Conservation (phyloP, 768 basidiomycete genomes). For the Auriculariales sp. region DNA sequence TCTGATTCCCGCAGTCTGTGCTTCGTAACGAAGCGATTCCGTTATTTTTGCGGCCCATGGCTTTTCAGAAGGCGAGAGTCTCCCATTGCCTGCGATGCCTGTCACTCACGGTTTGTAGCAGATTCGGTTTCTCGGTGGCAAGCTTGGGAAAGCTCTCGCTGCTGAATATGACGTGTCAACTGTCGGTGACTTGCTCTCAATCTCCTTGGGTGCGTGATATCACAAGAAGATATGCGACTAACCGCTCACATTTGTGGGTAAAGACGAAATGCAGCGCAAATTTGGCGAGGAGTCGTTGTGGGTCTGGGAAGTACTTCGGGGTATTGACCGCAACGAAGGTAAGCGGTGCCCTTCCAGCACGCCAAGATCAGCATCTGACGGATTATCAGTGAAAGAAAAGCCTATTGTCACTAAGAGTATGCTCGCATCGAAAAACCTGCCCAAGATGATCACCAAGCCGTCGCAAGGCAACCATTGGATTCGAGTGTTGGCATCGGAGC, state of each 20-base stretch:
- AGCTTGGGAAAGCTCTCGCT: conserved; percentile 77
- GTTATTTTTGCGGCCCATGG: conserved; percentile 65
- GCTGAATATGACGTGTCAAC: conserved; percentile 80
- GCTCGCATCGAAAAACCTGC: conserved; percentile 91
- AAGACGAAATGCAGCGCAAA: conserved; percentile 66
- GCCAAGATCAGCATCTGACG: neutral
- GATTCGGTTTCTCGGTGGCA: conserved; percentile 93
- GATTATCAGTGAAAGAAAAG: conserved; percentile 65
- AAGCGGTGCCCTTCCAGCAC: conserved; percentile 4
- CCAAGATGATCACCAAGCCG: conserved; percentile 55
- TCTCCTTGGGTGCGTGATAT: conserved; percentile 37
- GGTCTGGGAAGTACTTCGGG: conserved; percentile 84
- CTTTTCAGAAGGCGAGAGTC: conserved; percentile 64
- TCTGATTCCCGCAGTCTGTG: conserved; percentile 42
- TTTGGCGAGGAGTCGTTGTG: conserved; percentile 77
- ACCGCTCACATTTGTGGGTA: conserved; percentile 1
- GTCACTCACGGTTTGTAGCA: conserved; percentile 17
- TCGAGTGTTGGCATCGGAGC: conserved; percentile 77
- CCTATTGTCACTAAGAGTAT: conserved; percentile 74
- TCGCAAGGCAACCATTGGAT: conserved; percentile 85
- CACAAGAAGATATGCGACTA: neutral
- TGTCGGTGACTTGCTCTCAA: conserved; percentile 79
- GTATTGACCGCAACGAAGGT: conserved; percentile 86
- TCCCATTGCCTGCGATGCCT: neutral
- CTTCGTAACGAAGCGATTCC: conserved; percentile 74